Base-by-base conservation (phyloP, 352 stramenopile genomes). In the Blastocystis sp. region DNA sequence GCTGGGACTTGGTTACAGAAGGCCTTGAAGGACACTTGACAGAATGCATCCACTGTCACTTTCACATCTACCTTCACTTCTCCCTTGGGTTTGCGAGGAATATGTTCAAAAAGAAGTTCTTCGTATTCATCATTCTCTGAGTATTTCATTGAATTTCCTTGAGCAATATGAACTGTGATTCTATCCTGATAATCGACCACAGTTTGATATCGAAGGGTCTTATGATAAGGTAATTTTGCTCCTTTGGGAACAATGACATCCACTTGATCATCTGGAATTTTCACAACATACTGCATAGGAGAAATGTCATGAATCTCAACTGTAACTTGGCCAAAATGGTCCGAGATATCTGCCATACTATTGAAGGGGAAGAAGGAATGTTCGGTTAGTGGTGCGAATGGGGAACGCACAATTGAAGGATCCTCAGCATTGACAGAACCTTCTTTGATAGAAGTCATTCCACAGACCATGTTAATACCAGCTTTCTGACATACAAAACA, bases 111-210 rank as follows among this genome's bases (percentile, higher is more conserved):
- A 2, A 64, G 6, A 35, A 84, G 22, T 22, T 42, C 6, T 24
- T 57, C 22, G 51, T 66, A 54, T 53, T 56, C 57, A 19, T 84
- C 13, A 44, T 84, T 84, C 48, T 84, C n/a, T 17, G 51, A 68
- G 24, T 53, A 84, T 17, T 27, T n/a, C 11, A 42, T 22, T 30
- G 22, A 66, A 22, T 84, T 69, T 9, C 73, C 73, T 48, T 84
- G 73, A 42, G 73, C 73, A 24, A 84, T 53, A 44, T 30, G 48
- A 64, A 84, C 24, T 24, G 19, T 19, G 4, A 84, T 69, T 2
- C 22, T 42, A 22, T 33, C 24, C 2, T 69, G 24, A 30, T 68
- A 53, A 44, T 84, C 73, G 22, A 15, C n/a, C 13, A 27, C 11
- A 19, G 73, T 84, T 11, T 53, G 19, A 56, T 56, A 78, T n/a